phyloP scores from a whole-genome alignment of 2,329 filamentous ascomycete species.

The Fusarium sambucinum region DNA sequence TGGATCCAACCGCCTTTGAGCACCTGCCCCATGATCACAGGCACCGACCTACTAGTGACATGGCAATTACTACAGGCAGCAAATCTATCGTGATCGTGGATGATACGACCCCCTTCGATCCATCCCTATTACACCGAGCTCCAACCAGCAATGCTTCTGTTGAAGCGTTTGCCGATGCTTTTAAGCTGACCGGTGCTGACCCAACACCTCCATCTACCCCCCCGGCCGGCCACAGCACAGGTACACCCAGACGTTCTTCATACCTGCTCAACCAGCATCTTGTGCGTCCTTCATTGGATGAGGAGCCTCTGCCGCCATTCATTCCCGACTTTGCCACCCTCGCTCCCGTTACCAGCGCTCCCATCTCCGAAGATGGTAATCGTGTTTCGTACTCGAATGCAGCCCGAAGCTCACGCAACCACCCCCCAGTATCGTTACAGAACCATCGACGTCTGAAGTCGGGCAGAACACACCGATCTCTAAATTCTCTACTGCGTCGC shows the following conservation, averaged over 20 bases:
- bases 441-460: conserved; percentile 62
- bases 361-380: conserved; percentile 51
- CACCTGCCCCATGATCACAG: conserved; percentile 50
- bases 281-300: conserved; percentile 52
- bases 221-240: conserved; percentile 55
- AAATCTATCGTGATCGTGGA: conserved; percentile 92
- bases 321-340: conserved; percentile 61
- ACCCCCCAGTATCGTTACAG: conserved; percentile 51
- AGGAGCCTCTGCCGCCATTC: conserved; percentile 61
- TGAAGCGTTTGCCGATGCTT: conserved; percentile 66
- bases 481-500: conserved; percentile 65
- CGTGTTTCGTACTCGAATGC: conserved; percentile 50
- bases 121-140: conserved; percentile 64
- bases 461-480: conserved; percentile 62
- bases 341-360: conserved; percentile 45
- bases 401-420: conserved; percentile 44
- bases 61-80: conserved; percentile 80
- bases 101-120: conserved; percentile 66
- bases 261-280: conserved; percentile 65
- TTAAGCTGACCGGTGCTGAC: conserved; percentile 62
- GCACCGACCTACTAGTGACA: conserved; percentile 63
- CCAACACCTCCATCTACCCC: conserved; percentile 73
- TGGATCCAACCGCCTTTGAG: conserved; percentile 57
- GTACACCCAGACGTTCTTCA: conserved; percentile 67
- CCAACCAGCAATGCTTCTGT: conserved; percentile 60